Base-by-base conservation (phyloP, 2,329 filamentous ascomycete species). In the Fusarium setosum region DNA sequence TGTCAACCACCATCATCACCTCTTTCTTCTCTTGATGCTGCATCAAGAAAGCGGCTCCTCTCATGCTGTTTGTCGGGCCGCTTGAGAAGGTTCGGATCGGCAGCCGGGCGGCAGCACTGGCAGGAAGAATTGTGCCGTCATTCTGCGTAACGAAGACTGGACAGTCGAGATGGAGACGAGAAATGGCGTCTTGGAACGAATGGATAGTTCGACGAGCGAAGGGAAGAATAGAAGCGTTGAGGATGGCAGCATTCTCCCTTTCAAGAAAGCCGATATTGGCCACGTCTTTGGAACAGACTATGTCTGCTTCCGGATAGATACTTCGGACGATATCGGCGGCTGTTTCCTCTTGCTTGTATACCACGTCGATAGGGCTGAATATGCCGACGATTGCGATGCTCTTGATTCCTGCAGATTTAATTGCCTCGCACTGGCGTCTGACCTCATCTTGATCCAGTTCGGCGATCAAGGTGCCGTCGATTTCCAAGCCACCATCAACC, bases 321-420 rank as follows among this genome's bases (percentile, higher is more conserved):
- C 50, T 18, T 24, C 5, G 11, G 7, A 38, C 13, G 26, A 41
- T 61, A 4, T 77, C 75, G 4, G 79, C 77, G 4, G 83, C 84
- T 4, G 77, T 73, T 35, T 83, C 76, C 72, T 88, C 86, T 70
- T 88, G 86, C 38, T 42, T 24, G 32, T 13, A 56, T 1, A 79
- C 65, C 10, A 83, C 81, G 68, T 90, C 86, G 21, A 88, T 84
- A 0, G 86, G 86, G 9, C 83, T 85, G 73, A 86, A 88, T 9
- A 88, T 81, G 3, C 86, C 86, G 5, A 84, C 82, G 5, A 90
- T 76, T 1, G 87, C 86, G 3, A 90, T 76, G 35, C 79, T 80
- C 18, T 52, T 70, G 74, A 77, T 38, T 4, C 72, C 38, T 12
- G 15, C 18, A 11, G 21, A 5, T 12, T 24, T 23, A 13, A 54